A percentile compares a stretch with the other conserved stretches of the same genome.
Evolutionary conservation across 2,329 filamentous ascomycete species (phyloP).

Genomic region (Rutstroemia sp.): DNA sequence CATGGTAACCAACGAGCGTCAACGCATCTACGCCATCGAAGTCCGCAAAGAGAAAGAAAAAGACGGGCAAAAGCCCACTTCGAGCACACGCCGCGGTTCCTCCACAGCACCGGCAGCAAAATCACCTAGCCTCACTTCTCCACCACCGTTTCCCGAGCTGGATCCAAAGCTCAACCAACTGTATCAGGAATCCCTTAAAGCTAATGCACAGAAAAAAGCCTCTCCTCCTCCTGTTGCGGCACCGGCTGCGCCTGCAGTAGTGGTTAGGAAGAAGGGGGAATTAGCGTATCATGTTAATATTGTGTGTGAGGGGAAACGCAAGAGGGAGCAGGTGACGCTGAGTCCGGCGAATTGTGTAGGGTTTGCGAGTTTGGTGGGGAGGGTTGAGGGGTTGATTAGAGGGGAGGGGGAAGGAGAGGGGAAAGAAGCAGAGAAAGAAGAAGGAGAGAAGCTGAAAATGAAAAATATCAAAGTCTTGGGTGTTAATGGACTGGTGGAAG

Average conservation of each 20-base stretch:
- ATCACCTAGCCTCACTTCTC: too few species aligned
- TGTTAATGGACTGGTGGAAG: constrained; percentile 18
- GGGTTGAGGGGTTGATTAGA: constrained; percentile 17
- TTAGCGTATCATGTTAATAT: constrained; percentile 23
- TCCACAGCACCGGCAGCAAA: background rate
- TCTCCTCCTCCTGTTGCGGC: background rate
- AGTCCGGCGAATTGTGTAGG: constrained; percentile 17
- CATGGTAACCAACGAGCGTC: constrained; percentile 30
- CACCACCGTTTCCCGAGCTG: background rate
- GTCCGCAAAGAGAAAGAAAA: constrained; percentile 12
- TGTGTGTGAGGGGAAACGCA: constrained; percentile 16
- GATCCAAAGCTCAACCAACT: constrained; percentile 5
- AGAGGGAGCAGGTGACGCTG: constrained; percentile 17
- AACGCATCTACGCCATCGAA: constrained; percentile 25
- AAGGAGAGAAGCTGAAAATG: constrained; percentile 12
- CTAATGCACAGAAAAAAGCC: background rate
- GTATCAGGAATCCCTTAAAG: too few species aligned
- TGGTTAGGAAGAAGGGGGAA: background rate
- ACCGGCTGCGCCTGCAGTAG: background rate
- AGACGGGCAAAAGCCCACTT: background rate
- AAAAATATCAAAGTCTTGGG: constrained; percentile 19
- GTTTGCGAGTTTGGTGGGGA: constrained; percentile 21
- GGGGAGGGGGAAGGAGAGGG: too few species aligned
- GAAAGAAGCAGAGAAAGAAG: too few species aligned
- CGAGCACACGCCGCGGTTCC: background rate